These are phyloP conservation scores for Dioszegia hungarica DNA, from an alignment of 768 basidiomycete genomes.

Conservation along the genomic window DNA sequence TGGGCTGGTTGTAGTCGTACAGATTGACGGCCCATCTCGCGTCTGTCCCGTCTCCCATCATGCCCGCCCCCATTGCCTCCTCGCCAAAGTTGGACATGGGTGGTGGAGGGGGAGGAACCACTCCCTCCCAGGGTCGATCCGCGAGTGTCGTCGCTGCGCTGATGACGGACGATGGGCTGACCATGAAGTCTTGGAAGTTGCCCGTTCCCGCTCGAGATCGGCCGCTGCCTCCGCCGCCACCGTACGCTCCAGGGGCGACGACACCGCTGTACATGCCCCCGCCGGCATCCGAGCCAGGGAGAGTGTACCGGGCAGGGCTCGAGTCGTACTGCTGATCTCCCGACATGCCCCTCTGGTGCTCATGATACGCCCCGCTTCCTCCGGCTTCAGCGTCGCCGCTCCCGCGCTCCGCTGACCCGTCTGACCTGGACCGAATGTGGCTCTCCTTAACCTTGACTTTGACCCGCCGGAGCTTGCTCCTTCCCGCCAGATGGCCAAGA, in stretches of 20 bases:
- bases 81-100: not conserved
- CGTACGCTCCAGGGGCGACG: not conserved
- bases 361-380: no score
- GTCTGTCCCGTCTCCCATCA: not conserved
- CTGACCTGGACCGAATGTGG: not conserved
- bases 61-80: not conserved
- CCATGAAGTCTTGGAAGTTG: not conserved
- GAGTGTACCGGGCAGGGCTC: no score
- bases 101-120: conserved; percentile 22
- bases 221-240: not conserved
- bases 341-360: not conserved
- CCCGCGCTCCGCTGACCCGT: no score
- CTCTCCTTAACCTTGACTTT: conserved; percentile 2
- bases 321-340: not conserved
- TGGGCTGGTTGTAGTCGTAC: not conserved
- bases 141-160: conserved; percentile 21
- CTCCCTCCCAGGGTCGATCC: conserved; percentile 24
- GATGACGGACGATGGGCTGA: not conserved
- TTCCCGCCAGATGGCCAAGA: conserved; percentile 37
- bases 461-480: conserved; percentile 28
- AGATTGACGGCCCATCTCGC: not conserved
- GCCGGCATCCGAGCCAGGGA: no score
- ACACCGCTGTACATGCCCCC: no score
- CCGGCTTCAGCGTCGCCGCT: no score
- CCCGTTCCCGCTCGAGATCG: not conserved